These are phyloP conservation scores for Rubia peregrina DNA, from an alignment of 305 asterid species.

Conservation along the genomic window DNA sequence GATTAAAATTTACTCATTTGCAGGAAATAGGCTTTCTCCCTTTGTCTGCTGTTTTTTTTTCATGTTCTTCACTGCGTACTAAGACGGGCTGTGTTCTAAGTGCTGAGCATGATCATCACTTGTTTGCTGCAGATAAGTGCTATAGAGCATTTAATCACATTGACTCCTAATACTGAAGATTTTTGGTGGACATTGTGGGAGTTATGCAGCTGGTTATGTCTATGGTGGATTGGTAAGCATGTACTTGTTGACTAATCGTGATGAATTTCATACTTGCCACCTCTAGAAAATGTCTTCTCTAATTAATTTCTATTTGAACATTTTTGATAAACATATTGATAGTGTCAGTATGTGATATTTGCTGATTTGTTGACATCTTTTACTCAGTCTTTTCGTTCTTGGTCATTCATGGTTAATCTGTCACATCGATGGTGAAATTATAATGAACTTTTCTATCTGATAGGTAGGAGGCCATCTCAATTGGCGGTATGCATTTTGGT, in stretches of 20 bases:
- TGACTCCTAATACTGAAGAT: too few species aligned
- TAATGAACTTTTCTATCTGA: slow-evolving; percentile 11
- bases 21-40: slow-evolving; percentile 99
- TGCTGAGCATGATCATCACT: too few species aligned
- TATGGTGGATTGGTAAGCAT: slow-evolving; percentile 87
- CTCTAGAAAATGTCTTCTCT: slow-evolving; percentile 8
- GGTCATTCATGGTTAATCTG: not conserved
- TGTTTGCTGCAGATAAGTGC: too few species aligned
- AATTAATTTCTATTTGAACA: not conserved
- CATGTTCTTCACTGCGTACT: slow-evolving; percentile 62
- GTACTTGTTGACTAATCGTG: not conserved
- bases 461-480: slow-evolving; percentile 53
- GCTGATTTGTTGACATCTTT: not conserved
- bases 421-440: not conserved
- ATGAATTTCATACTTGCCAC: not conserved
- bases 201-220: slow-evolving; percentile 88
- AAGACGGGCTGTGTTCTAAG: slow-evolving; percentile 53
- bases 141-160: too few species aligned
- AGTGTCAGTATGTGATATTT: not conserved
- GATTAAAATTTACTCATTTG: slow-evolving; percentile 26
- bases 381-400: too few species aligned
- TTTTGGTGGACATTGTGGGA: too few species aligned
- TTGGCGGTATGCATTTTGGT: slow-evolving; percentile 94
- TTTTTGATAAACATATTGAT: not conserved
- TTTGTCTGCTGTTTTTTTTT: slow-evolving; percentile 86